Percentiles rank a stretch among this genome's conserved stretches.
Conservation (phyloP, 2,329 filamentous ascomycete genomes). For the Lecanicillium sp. region DNA sequence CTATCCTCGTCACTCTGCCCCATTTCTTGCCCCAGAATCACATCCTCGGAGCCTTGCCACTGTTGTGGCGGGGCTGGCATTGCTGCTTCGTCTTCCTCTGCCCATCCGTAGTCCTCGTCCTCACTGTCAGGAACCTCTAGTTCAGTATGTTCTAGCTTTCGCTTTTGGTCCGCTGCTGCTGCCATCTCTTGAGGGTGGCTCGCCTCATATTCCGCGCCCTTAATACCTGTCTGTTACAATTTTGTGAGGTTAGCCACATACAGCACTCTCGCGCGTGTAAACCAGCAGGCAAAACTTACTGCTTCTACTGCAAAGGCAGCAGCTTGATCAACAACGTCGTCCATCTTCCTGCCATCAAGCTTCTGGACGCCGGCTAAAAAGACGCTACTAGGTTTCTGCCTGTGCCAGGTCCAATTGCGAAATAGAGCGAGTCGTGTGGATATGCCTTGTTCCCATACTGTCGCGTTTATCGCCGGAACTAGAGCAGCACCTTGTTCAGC, state of each 20-base stretch:
- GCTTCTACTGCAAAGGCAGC: conserved; percentile 41
- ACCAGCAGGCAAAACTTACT: too few relatives aligned
- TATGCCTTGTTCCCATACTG: conserved; percentile 73
- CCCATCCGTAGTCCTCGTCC: conserved; percentile 66
- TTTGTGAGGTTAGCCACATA: too few relatives aligned
- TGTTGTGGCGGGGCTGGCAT: conserved; percentile 54
- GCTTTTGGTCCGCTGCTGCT: conserved; percentile 42
- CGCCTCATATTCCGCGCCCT: conserved; percentile 31
- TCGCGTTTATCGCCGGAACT: conserved; percentile 64
- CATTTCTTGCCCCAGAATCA: conserved; percentile 42
- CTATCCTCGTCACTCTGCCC: conserved; percentile 29
- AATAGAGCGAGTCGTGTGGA: conserved; percentile 69
- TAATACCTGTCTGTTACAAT: conserved; percentile 39
- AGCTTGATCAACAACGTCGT: conserved; percentile 31
- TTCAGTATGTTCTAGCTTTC: conserved; percentile 53
- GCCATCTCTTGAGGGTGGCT: conserved; percentile 24
- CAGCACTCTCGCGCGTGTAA: too few relatives aligned
- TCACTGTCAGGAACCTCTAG: conserved; percentile 55
- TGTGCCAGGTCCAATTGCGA: conserved; percentile 59
- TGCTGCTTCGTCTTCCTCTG: conserved; percentile 54
- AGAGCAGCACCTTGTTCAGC: conserved; percentile 58
- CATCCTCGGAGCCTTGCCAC: conserved; percentile 60
- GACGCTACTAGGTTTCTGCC: conserved; percentile 36
- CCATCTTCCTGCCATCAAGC: conserved; percentile 41
- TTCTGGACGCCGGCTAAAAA: conserved; percentile 60